These are phyloP conservation scores for Arthrocladium fulminans DNA, from an alignment of 2,329 filamentous ascomycete species.

Conservation along the genomic window DNA sequence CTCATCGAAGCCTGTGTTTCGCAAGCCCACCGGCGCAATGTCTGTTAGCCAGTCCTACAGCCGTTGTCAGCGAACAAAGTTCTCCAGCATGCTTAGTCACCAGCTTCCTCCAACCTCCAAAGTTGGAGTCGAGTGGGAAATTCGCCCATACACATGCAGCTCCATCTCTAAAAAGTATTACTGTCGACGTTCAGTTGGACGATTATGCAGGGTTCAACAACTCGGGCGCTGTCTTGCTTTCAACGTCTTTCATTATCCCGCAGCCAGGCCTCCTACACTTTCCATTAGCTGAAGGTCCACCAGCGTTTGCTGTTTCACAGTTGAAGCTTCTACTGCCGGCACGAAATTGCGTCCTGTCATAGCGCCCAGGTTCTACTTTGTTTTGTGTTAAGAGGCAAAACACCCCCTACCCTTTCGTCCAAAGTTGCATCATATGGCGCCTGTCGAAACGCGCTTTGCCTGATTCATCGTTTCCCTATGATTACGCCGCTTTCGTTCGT, in stretches of 20 bases:
- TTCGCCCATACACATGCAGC: not conserved
- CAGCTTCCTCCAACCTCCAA: no score
- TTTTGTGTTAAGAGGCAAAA: not conserved
- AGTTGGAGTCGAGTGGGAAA: not conserved
- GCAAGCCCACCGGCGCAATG: no score
- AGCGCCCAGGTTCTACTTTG: not conserved
- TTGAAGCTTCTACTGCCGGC: not conserved
- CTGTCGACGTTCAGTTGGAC: not conserved
- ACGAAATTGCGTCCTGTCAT: not conserved
- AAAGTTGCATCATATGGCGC: not conserved
- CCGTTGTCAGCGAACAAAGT: no score
- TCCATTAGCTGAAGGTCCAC: not conserved
- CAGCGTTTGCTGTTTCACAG: conserved; percentile 3
- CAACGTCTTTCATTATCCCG: not conserved
- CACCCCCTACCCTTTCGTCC: not conserved
- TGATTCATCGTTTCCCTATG: no score
- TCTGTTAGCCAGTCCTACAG: no score
- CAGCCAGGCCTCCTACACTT: not conserved
- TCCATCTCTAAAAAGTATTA: not conserved
- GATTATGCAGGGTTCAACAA: not conserved
- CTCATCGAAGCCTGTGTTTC: no score
- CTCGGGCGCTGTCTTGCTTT: not conserved
- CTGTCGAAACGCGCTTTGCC: not conserved
- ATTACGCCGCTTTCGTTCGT: no score
- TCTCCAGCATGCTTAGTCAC: no score